These are phyloP conservation scores for Tilletia horrida DNA, from an alignment of 1,284 basidiomycete species.

Conservation along the genomic window DNA sequence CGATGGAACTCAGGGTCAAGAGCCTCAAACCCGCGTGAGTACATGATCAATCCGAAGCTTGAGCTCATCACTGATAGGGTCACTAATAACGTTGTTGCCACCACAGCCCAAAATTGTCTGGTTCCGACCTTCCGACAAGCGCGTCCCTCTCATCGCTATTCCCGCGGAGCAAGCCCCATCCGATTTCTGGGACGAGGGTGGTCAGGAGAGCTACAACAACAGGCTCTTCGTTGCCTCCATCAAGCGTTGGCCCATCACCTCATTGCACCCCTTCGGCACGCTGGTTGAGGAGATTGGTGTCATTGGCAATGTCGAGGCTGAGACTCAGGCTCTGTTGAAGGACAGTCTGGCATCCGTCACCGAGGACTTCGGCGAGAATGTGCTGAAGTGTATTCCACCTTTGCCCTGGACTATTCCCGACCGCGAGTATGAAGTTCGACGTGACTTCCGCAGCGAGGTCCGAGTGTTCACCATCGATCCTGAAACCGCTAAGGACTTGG, in stretches of 20 bases:
- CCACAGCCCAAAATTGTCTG: conserved; percentile 94
- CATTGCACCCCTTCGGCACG: conserved; percentile 96
- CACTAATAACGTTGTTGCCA: neutral
- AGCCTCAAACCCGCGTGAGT: conserved; percentile 53
- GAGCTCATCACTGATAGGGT: neutral
- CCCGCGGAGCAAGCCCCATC: conserved; percentile 91
- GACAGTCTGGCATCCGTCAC: conserved; percentile 71
- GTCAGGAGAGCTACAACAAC: conserved; percentile 74
- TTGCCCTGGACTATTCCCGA: conserved; percentile 92
- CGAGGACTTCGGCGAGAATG: conserved; percentile 52
- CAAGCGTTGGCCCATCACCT: conserved; percentile 82
- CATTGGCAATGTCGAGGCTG: conserved; percentile 96
- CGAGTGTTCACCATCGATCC: conserved; percentile 94
- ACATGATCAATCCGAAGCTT: neutral
- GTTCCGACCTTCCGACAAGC: conserved; percentile 99
- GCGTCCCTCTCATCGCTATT: conserved; percentile 96
- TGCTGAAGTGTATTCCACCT: conserved; percentile 92
- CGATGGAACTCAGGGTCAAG: conserved; percentile 70
- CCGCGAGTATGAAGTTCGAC: conserved; percentile 78
- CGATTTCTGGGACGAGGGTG: conserved; percentile 89
- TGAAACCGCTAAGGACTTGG: conserved; percentile 80
- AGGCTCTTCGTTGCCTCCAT: conserved; percentile 96
- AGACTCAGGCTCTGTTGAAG: conserved; percentile 93
- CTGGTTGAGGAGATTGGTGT: conserved; percentile 95
- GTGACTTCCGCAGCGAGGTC: conserved; percentile 72